phyloP scores from a whole-genome alignment of 768 basidiomycete species.

The Leccinum boreale region DNA sequence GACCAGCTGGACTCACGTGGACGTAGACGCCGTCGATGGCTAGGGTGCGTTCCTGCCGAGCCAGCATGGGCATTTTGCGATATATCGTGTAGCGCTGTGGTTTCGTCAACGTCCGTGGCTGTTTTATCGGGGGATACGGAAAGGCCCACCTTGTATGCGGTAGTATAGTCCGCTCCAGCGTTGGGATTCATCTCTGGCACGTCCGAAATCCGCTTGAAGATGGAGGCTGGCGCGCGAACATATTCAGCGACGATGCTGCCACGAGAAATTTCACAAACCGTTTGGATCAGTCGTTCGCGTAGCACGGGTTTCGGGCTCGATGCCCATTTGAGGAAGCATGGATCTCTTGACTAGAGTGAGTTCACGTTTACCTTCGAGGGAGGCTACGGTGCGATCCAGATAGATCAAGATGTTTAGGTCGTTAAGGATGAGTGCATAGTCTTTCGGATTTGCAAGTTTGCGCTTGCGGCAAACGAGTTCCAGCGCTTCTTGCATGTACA shows the following conservation, averaged over 20 bases:
- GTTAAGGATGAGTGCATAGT: constrained; percentile 75
- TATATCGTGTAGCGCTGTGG: constrained; percentile 85
- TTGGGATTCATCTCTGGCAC: constrained; percentile 49
- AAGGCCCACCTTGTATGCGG: constrained; percentile 75
- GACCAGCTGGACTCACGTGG: constrained; percentile 50
- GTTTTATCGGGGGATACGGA: background rate
- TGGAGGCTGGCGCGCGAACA: constrained; percentile 59
- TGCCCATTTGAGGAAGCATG: constrained; percentile 69
- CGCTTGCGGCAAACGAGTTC: constrained; percentile 77
- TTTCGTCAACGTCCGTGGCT: background rate
- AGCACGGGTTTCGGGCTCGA: constrained; percentile 61
- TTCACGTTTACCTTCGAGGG: constrained; percentile 83
- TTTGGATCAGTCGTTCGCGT: constrained; percentile 87
- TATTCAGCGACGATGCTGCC: background rate
- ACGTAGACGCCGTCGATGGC: constrained; percentile 96
- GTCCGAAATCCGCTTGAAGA: constrained; percentile 88
- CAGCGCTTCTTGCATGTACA: constrained; percentile 96
- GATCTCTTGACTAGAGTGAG: constrained; percentile 76
- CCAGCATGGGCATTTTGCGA: constrained; percentile 91
- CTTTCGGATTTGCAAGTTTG: constrained; percentile 63
- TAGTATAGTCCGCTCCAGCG: constrained; percentile 70
- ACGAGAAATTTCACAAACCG: constrained; percentile 44
- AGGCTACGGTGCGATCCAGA: constrained; percentile 94
- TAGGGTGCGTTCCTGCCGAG: constrained; percentile 85
- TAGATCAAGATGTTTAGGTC: constrained; percentile 73